Evolutionary conservation across 768 basidiomycete genomes (phyloP), one percentile per base, ranked within the genome.

Genomic region (Naganishia vishniacii): DNA sequence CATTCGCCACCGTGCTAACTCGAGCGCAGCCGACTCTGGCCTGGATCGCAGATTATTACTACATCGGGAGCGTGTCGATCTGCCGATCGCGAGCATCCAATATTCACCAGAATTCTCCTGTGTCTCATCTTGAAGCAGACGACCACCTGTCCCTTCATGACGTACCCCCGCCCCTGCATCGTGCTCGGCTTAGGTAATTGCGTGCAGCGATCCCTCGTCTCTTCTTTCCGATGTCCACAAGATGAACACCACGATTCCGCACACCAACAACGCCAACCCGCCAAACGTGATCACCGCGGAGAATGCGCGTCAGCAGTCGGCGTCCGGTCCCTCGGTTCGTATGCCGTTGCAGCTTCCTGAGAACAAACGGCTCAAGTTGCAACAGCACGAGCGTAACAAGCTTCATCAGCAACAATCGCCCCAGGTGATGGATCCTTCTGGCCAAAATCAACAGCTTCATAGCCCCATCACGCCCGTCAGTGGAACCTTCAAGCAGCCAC

Each of bases 341-440:
- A 40, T 64, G 53, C 28, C 63, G 2, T 41, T 64, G 4, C 51
- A 58, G 42, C 46, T 64, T 3, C 63, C 63, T 13, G 63, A 64
- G n/a, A 46, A 46, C 42, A 64, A 59, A 31, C 63, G 63, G 15
- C 51, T 47, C 29, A 51, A 64, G 44, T 37, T 64, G 25, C 63
- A 64, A n/a, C 51, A 51, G 20, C 63, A 64, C 31, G 62, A 64
- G 42, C 41, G n/a, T 20, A 51, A 28, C n/a, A 48, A 49, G 48
- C 28, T 41, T 18, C 37, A 62, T 25, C 60, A 51, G 29, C 61
- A 49, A 41, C 61, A 47, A n/a, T 11, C 31, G 20, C 26, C 12
- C n/a, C 51, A 44, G 58, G 23, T 42, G 40, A 60, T 45, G 45
- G 45, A 44, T 23, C 25, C 45, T 11, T 48, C 53, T 18, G 45